Evolutionary conservation across 345 rosid genomes (phyloP).

Genomic region (Hibiscus syriacus): DNA sequence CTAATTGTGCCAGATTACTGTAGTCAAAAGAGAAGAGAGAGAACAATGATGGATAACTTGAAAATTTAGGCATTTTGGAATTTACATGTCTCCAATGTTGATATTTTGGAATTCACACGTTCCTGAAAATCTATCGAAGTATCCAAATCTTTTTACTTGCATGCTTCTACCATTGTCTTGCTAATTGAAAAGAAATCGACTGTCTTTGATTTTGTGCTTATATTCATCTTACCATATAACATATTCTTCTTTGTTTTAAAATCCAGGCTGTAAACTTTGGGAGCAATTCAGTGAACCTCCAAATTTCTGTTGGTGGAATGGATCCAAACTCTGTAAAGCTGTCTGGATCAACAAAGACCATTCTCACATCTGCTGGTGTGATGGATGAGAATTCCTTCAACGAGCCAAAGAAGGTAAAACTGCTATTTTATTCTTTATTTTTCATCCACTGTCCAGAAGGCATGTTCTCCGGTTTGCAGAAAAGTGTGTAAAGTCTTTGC

Average conservation of each 20-base stretch:
- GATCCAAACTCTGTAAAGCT: slow-evolving; percentile 35
- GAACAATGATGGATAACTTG: too few species aligned
- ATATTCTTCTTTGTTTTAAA: background rate
- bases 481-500: background rate
- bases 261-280: slow-evolving; percentile 73
- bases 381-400: slow-evolving; percentile 86
- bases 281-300: slow-evolving; percentile 40
- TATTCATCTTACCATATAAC: background rate
- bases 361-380: slow-evolving; percentile 52
- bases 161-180: background rate
- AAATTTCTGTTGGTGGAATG: slow-evolving; percentile 46
- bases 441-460: background rate
- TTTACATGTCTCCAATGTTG: background rate
- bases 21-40: too few species aligned
- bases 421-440: background rate
- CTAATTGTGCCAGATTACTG: too few species aligned
- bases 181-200: background rate
- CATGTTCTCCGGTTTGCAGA: background rate
- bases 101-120: too few species aligned
- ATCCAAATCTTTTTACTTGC: background rate
- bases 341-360: slow-evolving; percentile 58
- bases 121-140: too few species aligned
- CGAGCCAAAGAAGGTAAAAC: slow-evolving; percentile 58
- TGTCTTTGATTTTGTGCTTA: background rate
- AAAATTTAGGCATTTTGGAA: background rate